Base-by-base conservation (phyloP, 1,284 basidiomycete species). In the Leccinum pseudoinsigne region DNA sequence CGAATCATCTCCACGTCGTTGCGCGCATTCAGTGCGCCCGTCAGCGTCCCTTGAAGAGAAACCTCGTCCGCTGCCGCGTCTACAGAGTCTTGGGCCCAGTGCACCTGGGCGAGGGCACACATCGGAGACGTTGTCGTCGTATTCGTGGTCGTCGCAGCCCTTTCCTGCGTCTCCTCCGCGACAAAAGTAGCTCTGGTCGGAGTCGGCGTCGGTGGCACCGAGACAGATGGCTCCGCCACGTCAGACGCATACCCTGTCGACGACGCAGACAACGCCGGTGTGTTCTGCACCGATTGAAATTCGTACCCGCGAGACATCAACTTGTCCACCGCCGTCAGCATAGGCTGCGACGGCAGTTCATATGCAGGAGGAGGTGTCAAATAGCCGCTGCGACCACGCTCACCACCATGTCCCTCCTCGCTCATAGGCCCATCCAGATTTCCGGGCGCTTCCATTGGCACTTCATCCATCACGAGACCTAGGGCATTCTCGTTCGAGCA, bases 1-100 rank as follows among this genome's bases (percentile, higher is more conserved):
- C 81, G 77, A 9, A 90, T 76, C 80, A 93, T 86, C 67, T 86
- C 84, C 14, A 79, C 82, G 68, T 93, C 90, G 69, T 77, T 86
- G 53, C 80, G 81, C 5, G 83, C 80, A 57, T 82, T 76, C 56
- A 92, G 72, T 8, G 88, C 88, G 4, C 74, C 75, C 3, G 80
- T 81, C 80, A 93, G 82, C 56, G 88, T 79, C 61, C 79, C 77
- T 2, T 85, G 78, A 47, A 93, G 77, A 55, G 88, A 82, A 9
- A 79, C 82, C 38, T 80, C 75, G 72, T 93, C 92, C 23, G 74
- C 75, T 16, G 75, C 79, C 6, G 75, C 76, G 68, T 90, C 89
- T 26, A 78, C 73, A 18, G 78, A 76, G 70, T 88, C 86, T 74
- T 91, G 23, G 69, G 28, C 72, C 11, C 71, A 69, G 50, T 81